These are phyloP conservation scores for Sugiyamaella neomexicana DNA, from an alignment of 1,139 yeast genomes.

Conservation along the genomic window DNA sequence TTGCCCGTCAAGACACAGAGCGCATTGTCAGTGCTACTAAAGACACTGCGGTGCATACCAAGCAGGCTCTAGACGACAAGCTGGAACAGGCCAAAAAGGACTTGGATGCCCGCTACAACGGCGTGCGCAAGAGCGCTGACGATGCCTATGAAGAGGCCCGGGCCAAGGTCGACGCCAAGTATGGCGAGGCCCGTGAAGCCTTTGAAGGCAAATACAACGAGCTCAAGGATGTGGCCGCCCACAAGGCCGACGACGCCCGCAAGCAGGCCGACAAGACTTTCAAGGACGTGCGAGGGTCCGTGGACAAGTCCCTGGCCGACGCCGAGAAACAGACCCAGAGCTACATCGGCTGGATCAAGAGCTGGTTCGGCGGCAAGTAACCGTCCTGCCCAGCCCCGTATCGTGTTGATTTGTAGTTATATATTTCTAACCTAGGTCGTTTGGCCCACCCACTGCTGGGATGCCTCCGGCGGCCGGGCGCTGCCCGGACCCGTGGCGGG, in stretches of 20 bases:
- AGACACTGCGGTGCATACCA: constrained; percentile 1
- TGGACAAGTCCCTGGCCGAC: constrained; percentile 10
- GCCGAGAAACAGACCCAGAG: constrained; percentile 16
- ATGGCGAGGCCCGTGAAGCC: constrained; percentile 7
- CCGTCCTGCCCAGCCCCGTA: neutral
- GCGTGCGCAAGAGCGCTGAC: constrained; percentile 17
- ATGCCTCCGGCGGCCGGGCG: neutral
- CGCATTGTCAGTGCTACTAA: constrained; percentile 21
- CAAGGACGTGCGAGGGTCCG: constrained; percentile 8
- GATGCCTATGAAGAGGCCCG: constrained; percentile 13
- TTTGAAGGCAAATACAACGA: constrained; percentile 10
- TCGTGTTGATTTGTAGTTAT: neutral
- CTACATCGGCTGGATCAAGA: constrained; percentile 3
- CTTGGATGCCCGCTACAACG: constrained; percentile 11
- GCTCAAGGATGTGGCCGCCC: neutral
- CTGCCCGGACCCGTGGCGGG: neutral
- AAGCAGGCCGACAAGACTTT: constrained; percentile 18
- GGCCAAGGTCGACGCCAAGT: constrained; percentile 10
- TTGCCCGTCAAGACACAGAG: constrained; percentile 32
- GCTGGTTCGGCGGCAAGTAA: constrained; percentile 18
- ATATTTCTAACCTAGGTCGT: neutral
- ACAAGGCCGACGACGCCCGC: constrained; percentile 16
- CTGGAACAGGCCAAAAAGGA: constrained; percentile 2
- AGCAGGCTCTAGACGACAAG: neutral
- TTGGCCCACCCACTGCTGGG: neutral